phyloP scores from a whole-genome alignment of 805 yeast genomes.

The Candida ficus region DNA sequence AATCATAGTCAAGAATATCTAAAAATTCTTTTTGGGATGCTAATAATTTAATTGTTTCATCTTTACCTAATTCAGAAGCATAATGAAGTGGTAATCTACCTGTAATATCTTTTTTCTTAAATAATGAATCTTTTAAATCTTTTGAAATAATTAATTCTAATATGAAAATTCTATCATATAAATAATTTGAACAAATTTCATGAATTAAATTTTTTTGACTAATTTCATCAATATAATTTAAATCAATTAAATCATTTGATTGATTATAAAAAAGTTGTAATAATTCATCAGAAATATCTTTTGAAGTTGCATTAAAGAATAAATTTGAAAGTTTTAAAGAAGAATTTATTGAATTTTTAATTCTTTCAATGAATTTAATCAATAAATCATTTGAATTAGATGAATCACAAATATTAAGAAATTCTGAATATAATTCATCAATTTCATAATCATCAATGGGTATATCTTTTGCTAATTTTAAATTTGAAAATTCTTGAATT shows the following conservation, averaged over 20 bases:
- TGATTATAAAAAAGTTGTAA: conserved; percentile 41
- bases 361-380: conserved; percentile 39
- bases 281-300: conserved; percentile 55
- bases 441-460: conserved; percentile 39
- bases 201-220: conserved; percentile 74
- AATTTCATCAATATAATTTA: conserved; percentile 63
- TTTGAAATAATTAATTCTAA: conserved; percentile 17
- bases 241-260: conserved; percentile 43
- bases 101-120: conserved; percentile 50
- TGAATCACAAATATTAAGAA: conserved; percentile 46
- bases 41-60: conserved; percentile 36
- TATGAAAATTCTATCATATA: conserved; percentile 20
- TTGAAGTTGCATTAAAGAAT: conserved; percentile 61
- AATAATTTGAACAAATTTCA: conserved; percentile 39
- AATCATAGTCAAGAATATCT: conserved; percentile 57
- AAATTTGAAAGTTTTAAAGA: conserved; percentile 56
- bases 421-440: conserved; percentile 70
- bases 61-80: conserved; percentile 60
- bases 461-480: conserved; percentile 12
- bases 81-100: conserved; percentile 86
- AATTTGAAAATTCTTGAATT: conserved; percentile 18
- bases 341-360: conserved; percentile 35
- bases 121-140: conserved; percentile 20
- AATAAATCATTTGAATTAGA: conserved; percentile 34
- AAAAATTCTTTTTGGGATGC: conserved; percentile 27